Base-by-base conservation (phyloP, 2,329 filamentous ascomycete genomes). In the Sporothrix brunneoviolacea region DNA sequence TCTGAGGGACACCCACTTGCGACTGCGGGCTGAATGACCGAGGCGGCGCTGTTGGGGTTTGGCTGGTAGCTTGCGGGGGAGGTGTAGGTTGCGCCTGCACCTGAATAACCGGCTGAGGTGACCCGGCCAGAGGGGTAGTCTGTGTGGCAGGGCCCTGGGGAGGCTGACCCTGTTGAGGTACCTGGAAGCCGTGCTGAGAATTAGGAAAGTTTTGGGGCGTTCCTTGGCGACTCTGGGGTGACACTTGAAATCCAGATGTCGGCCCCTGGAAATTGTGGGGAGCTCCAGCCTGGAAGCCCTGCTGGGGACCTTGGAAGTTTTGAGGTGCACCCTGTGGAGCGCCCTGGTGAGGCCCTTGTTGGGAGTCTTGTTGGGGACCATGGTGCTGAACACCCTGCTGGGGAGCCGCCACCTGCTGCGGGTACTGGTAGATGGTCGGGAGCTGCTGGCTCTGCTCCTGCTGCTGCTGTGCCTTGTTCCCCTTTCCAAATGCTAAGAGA, bases 401-500 rank as follows among this genome's bases (percentile, higher is more conserved):
- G 24, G 24, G 24, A 10, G 10, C 10, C 32, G 16, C 6, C 40
- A 18, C 6, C 24, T 28, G 48, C 39, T 39, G 40, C 16, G 42
- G 48, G 33, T 43, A 33, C 35, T 50, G 48, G 33, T 50, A 44
- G 9, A 38, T 33, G 19, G 40, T 30, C 24, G 40, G 30, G 16
- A 39, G 27, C 27, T 40, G 40, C 5, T 27, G 32, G 48, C 40
- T 19, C 16, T 40, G 41, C 15, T 39, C 28, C 15, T 52, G 32
- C 22, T 38, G 33, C 19, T 40, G 48, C 24, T 49, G 50, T 4
- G 44, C 13, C 48, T 53, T 49, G 36, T 35, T 51, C 3, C 51
- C 32, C 35, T 53, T 55, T 15, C 41, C 50, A 45, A 55, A 52
- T 5, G 51, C 15, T 7, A 55, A 21, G 2, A 54, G 19, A 24